Percentiles rank a stretch among this genome's conserved stretches.
phyloP scores from a whole-genome alignment of 169 alveolate genomes.

The Eimeria acervulina region DNA sequence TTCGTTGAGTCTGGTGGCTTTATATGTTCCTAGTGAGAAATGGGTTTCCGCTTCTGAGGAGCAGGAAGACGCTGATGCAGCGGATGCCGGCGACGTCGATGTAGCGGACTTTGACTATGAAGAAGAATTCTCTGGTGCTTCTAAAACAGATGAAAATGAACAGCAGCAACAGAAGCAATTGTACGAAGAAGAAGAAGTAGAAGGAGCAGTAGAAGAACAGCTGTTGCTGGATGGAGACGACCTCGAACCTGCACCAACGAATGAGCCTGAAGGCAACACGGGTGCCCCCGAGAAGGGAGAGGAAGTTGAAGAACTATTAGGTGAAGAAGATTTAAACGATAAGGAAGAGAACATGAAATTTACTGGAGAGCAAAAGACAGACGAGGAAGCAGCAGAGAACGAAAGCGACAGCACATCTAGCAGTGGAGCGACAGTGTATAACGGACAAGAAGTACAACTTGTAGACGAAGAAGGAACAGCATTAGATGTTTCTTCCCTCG shows the following conservation, averaged over 20 bases:
- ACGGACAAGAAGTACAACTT: background rate
- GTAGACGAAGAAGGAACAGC: conserved; percentile 1
- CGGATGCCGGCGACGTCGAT: background rate
- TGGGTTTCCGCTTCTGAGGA: background rate
- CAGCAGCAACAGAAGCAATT: background rate
- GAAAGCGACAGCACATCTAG: background rate
- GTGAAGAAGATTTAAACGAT: conserved; percentile 2
- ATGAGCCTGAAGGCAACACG: background rate
- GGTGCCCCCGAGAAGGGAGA: background rate
- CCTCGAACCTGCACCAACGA: background rate
- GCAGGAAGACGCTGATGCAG: background rate
- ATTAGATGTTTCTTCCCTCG: background rate
- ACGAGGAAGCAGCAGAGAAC: background rate
- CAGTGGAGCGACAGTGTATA: background rate
- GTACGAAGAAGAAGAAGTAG: background rate
- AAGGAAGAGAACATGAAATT: background rate
- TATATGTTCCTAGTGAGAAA: background rate
- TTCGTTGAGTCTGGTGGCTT: background rate
- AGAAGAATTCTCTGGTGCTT: background rate
- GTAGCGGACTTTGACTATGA: background rate
- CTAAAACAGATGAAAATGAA: background rate
- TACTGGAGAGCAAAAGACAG: background rate
- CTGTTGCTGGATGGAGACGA: background rate
- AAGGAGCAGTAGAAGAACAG: background rate
- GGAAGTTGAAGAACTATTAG: background rate